phyloP scores from a whole-genome alignment of 805 yeast species.

The Ogataea nakhonphanomensis region DNA sequence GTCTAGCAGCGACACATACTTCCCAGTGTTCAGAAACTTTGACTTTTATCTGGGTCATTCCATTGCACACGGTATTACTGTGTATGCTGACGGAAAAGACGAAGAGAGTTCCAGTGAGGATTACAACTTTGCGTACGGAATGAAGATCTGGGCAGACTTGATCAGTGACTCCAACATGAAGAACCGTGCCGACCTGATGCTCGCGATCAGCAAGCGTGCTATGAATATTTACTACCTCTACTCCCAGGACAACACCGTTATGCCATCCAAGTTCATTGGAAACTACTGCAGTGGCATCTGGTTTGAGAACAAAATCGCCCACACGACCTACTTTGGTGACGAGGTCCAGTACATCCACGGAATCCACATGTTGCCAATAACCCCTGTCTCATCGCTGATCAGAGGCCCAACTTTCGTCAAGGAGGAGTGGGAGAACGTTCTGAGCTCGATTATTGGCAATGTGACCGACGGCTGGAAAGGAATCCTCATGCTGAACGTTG shows the following conservation, averaged over 20 bases:
- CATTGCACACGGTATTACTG: slow-evolving; percentile 63
- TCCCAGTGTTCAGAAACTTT: slow-evolving; percentile 59
- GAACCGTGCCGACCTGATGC: slow-evolving; percentile 52
- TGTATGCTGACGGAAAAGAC: slow-evolving; percentile 58
- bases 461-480: slow-evolving; percentile 79
- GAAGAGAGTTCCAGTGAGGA: slow-evolving; percentile 68
- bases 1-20: slow-evolving; percentile 42
- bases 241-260: slow-evolving; percentile 41
- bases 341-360: slow-evolving; percentile 61
- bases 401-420: slow-evolving; percentile 53
- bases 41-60: slow-evolving; percentile 70
- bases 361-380: slow-evolving; percentile 70
- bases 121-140: slow-evolving; percentile 57
- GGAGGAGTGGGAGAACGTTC: slow-evolving; percentile 64
- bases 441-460: slow-evolving; percentile 42
- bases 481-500: slow-evolving; percentile 68
- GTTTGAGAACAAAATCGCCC: slow-evolving; percentile 64
- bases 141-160: slow-evolving; percentile 64
- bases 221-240: slow-evolving; percentile 51
- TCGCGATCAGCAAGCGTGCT: slow-evolving; percentile 49
- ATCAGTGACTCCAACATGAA: slow-evolving; percentile 50
- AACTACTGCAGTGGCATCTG: slow-evolving; percentile 62
- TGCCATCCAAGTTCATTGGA: slow-evolving; percentile 44
- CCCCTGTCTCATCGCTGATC: slow-evolving; percentile 61
- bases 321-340: slow-evolving; percentile 63